Evolutionary conservation across 2,329 filamentous ascomycete genomes (phyloP), one percentile per base, ranked within the genome.

Genomic region (Berkeleyomyces rouxiae): DNA sequence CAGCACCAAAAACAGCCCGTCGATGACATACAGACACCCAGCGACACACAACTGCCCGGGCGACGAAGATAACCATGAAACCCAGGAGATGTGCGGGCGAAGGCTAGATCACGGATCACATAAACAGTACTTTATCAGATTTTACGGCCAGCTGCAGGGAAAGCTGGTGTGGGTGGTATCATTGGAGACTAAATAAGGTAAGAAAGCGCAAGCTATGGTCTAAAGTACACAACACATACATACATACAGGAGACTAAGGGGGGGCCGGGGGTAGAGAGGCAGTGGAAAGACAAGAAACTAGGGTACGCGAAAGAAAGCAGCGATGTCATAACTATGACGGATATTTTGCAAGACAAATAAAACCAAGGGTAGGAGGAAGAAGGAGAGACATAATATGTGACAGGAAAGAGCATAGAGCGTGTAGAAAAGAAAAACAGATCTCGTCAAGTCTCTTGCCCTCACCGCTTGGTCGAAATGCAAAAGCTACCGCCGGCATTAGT

Each of bases 381-480:
- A 60, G 23, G 33, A 31, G 7, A 60, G 49, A 16, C 23, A 37
- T 39, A 36, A 59, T 33, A 23, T 11, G 39, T 11, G 43, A 16
- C 9, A 43, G 39, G 37, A 58, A 43, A 36, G 13, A 61, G 31
- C 13, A 58, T 3, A 31, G n/a, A 1, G 47, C 13, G 3, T 13
- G 31, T 2, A 6, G 31, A 5, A 46, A 59, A 36, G 31, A 7
- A 11, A 58, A 16, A 44, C 7, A n/a, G 13, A 59, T 7, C 7
- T 42, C 3, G 7, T 13, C 58, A 33, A n/a, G 31, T 9, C 13
- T 6, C n/a, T 37, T 58, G 16, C 16, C 51, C 7, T 58, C 71
- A 77, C 70, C 90, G 89, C 73, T 89, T 88, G 10, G 82, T 90
- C 63, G 92, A 90, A 70, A 97, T 87, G 71, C 87, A 97, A 74